These are phyloP conservation scores for Boletus subparvulus DNA, from an alignment of 768 basidiomycete species.

Conservation along the genomic window DNA sequence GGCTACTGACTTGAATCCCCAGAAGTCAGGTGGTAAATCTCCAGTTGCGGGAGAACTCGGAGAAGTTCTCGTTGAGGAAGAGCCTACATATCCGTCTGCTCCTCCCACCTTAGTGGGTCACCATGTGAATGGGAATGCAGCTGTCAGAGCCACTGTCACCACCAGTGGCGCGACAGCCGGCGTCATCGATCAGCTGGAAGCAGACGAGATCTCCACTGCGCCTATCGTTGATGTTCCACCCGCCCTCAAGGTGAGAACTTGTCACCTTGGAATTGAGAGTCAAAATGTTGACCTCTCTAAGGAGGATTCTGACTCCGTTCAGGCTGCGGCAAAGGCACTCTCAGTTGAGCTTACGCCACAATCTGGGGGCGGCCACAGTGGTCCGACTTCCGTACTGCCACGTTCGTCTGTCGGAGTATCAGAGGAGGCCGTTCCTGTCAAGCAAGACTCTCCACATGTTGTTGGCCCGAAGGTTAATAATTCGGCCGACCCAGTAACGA, in stretches of 20 bases:
- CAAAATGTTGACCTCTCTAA: constrained; percentile 5
- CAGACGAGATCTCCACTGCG: constrained; percentile 1
- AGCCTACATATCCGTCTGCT: constrained; percentile 17
- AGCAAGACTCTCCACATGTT: constrained; percentile 1
- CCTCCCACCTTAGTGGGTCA: constrained; percentile 31
- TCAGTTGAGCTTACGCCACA: constrained; percentile 19
- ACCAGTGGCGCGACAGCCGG: constrained; percentile 22
- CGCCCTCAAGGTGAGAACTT: constrained; percentile 15
- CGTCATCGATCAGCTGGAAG: constrained; percentile 11
- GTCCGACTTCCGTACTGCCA: neutral
- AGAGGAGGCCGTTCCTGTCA: constrained; percentile 7
- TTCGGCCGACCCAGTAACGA: neutral
- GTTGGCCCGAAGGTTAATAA: neutral
- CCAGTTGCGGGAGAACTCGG: constrained; percentile 67
- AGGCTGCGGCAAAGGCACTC: constrained; percentile 3
- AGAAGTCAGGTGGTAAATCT: constrained; percentile 36
- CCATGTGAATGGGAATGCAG: constrained; percentile 26
- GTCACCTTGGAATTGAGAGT: neutral
- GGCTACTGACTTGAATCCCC: constrained; percentile 18
- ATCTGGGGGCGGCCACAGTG: constrained; percentile 1
- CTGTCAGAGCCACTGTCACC: constrained; percentile 20
- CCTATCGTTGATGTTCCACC: neutral
- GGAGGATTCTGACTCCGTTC: constrained; percentile 2
- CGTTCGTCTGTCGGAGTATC: neutral
- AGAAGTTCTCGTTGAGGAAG: constrained; percentile 60